Base-by-base conservation (phyloP, 2,329 filamentous ascomycete genomes). In the Neofusicoccum parvum region DNA sequence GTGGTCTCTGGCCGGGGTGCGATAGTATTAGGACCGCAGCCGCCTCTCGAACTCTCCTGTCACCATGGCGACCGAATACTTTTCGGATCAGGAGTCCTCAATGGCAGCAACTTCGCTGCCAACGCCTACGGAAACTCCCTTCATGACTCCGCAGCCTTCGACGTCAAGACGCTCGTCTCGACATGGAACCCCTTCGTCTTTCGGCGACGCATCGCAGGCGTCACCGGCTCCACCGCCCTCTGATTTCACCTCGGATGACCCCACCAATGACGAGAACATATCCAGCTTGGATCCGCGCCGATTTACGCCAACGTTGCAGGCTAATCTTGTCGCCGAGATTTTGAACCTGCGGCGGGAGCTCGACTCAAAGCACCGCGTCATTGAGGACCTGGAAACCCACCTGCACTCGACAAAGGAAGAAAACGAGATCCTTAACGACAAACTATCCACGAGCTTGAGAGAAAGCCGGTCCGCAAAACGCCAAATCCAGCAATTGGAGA, bases 241-340 rank as follows among this genome's bases (percentile, higher is more conserved):
- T 23, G 87, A 71, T 81, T 70, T 68, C 32, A 67, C 68, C 37
- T 66, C 68, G 1, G 70, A 83, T 66, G 88, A 92, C 74, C 78
- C 87, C 27, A 80, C 82, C 23, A 85, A 80, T 64, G 88, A 94
- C 69, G 90, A 94, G 68, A 87, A 81, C 50, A 88, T 93, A 39
- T 87, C 87, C 2, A 88, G 92, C 23, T 82, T 97, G 36, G 95
- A 99, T 74, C 93, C 95, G 3, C 88, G 94, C 64, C 87, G 95
- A 43, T 97, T 99, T 74, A 99, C 95, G 0, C 95, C 95, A 1
- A 98, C 94, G 0, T 81, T 99, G 11, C 95, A 98, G 76, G 95
- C 95, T 9, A 97, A 92, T 58, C 82, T 99, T 6, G 94, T 99
- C 0, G 94, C 94, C 0, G 95, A 99, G 77, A 99, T 99, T 68